Evolutionary conservation across 2,329 filamentous ascomycete genomes (phyloP).

Genomic region (Tolypocladium pustulatum): DNA sequence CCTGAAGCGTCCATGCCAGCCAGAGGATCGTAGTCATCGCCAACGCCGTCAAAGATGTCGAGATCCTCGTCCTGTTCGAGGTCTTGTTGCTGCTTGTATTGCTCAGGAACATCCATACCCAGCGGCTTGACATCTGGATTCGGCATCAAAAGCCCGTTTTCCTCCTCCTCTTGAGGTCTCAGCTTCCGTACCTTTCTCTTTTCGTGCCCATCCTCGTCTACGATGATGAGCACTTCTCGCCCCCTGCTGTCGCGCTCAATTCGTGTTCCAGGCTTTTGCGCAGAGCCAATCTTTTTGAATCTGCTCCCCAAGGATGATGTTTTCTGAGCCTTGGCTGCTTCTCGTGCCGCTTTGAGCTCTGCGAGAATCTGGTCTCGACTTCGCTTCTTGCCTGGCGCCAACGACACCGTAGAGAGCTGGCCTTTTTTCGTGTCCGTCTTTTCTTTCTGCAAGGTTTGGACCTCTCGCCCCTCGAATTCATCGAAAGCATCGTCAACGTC

Average conservation of each 20-base stretch:
- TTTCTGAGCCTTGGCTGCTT: slow-evolving; percentile 45
- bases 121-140: slow-evolving; percentile 46
- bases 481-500: slow-evolving; percentile 57
- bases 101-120: slow-evolving; percentile 56
- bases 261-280: slow-evolving; percentile 40
- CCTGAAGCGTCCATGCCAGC: slow-evolving; percentile 42
- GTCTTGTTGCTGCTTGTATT: slow-evolving; percentile 36
- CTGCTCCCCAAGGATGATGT: slow-evolving; percentile 43
- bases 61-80: slow-evolving; percentile 44
- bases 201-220: slow-evolving; percentile 56
- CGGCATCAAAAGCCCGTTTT: slow-evolving; percentile 36
- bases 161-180: slow-evolving; percentile 26
- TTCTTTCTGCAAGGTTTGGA: slow-evolving; percentile 42
- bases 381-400: slow-evolving; percentile 48
- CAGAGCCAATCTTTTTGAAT: slow-evolving; percentile 55
- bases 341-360: slow-evolving; percentile 52
- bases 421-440: slow-evolving; percentile 48
- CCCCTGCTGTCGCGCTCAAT: slow-evolving; percentile 53
- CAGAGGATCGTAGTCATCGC: slow-evolving; percentile 57
- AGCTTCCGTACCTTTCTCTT: slow-evolving; percentile 53
- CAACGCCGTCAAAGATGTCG: slow-evolving; percentile 56
- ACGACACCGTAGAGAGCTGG: slow-evolving; percentile 41
- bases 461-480: slow-evolving; percentile 41
- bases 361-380: slow-evolving; percentile 57
- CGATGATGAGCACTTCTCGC: slow-evolving; percentile 52